Evolutionary conservation across 306 rosid species (phyloP), one percentile per base, ranked within the genome.

Genomic region (Quercus bicolor): DNA sequence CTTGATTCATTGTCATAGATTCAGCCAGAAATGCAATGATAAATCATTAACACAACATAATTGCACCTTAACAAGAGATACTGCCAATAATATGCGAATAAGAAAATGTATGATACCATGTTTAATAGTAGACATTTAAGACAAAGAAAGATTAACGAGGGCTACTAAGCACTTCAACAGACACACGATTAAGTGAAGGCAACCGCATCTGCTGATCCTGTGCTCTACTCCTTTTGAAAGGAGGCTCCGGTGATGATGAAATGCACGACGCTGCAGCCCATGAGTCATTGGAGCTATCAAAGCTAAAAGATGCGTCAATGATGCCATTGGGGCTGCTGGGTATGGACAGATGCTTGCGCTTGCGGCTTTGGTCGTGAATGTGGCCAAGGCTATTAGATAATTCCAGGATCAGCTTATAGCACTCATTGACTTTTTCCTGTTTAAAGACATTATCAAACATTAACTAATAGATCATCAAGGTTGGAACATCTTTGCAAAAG

Each of bases 141-240:
- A 82, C 78, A 80, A 77, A 9, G 72, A 74, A 79, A 78, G 54
- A 76, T 74, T 90, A 90, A 84, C 80, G 91, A 80, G 91, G 89
- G 84, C 91, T 90, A 43, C 81, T 82, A 45, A 82, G 83, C 79
- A 80, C 83, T 80, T 87, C 87, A 60, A 87, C 80, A 60, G 93
- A 79, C 60, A 90, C 74, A 72, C 85, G 79, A 79, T 83, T 87
- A 5, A 89, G 12, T 12, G 85, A 80, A 52, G 87, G 89, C 86
- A 88, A 72, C 18, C 86, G 86, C 88, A 87, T 87, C 76, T 77
- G 91, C 84, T 90, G 97, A 55, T 89, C 90, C 84, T 92, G 91
- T 74, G 73, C 78, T 80, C 91, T 84, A 77, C 87, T 85, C 86
- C 89, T 84, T 79, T 90, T 90, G 20, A 84, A 79, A 61, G 75